Conservation (phyloP, 768 basidiomycete species). For the Agrocybe praecox region DNA sequence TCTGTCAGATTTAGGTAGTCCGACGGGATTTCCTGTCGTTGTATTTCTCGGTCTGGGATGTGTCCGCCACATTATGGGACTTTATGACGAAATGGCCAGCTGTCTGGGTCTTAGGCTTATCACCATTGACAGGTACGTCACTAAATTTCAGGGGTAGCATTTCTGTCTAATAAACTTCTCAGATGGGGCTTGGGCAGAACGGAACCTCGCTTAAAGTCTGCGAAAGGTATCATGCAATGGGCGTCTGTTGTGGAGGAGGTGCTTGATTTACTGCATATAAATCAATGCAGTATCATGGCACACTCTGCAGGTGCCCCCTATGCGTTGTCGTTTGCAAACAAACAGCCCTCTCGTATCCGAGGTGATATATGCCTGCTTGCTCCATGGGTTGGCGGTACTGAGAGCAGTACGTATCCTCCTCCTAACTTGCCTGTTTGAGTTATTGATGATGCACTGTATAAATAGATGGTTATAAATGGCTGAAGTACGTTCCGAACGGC, state of each 20-base stretch:
- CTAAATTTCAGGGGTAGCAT: neutral
- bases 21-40: conserved; percentile 85
- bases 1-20: conserved; percentile 88
- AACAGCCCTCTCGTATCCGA: conserved; percentile 69
- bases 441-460: conserved; percentile 9
- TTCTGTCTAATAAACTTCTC: conserved; percentile 7
- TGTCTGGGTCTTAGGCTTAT: conserved; percentile 86
- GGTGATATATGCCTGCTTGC: conserved; percentile 90
- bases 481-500: conserved; percentile 93
- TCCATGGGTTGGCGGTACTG: conserved; percentile 94
- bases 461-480: conserved; percentile 88
- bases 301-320: conserved; percentile 97
- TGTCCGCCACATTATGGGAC: conserved; percentile 91
- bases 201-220: conserved; percentile 64
- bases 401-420: conserved; percentile 64
- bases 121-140: conserved; percentile 83
- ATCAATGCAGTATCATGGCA: conserved; percentile 86
- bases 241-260: conserved; percentile 89
- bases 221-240: conserved; percentile 89
- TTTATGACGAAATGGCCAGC: conserved; percentile 96
- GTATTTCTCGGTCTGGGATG: conserved; percentile 94
- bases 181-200: conserved; percentile 96
- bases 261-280: conserved; percentile 76
- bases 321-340: conserved; percentile 85
- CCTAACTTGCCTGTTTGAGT: conserved; percentile 5